Percentiles rank a stretch among this genome's conserved stretches.
These are phyloP conservation scores for Eimeria necatrix DNA, from an alignment of 169 alveolate genomes.

Conservation along the genomic window DNA sequence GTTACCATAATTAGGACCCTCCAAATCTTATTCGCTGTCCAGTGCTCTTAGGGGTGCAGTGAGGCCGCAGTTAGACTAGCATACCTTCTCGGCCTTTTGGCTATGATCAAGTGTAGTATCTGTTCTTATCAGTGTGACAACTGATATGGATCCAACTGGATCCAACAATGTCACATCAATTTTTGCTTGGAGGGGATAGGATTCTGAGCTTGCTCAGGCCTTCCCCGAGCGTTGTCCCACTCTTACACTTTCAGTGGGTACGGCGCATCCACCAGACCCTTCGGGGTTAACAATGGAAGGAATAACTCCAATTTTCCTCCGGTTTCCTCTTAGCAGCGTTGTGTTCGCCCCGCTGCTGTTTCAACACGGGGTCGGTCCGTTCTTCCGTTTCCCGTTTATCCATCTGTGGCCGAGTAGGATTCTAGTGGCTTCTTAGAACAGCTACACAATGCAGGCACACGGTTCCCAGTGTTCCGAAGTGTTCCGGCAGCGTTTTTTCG, in stretches of 20 bases:
- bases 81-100: conserved; percentile 98
- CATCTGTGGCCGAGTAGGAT: too few species aligned
- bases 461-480: too few species aligned
- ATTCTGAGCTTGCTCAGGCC: conserved; percentile 81
- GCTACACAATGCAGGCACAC: too few species aligned
- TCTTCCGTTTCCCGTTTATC: too few species aligned
- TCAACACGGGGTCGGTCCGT: too few species aligned
- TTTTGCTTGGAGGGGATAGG: conserved; percentile 82
- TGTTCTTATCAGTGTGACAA: conserved; percentile 98
- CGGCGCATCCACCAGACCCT: conserved; percentile 83
- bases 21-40: conserved; percentile 56
- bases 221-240: conserved; percentile 82
- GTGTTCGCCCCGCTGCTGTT: too few species aligned
- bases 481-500: too few species aligned
- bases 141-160: conserved; percentile 92
- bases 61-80: background rate
- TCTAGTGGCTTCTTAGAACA: too few species aligned
- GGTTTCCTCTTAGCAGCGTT: too few species aligned
- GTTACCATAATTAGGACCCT: too few species aligned
- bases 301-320: too few species aligned
- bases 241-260: conserved; percentile 80
- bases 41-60: conserved; percentile 1
- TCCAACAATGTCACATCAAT: conserved; percentile 83
- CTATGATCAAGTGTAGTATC: conserved; percentile 98
- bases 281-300: conserved; percentile 78